These are phyloP conservation scores for Nepenthes alata DNA, from an alignment of 179 eudicot genomes.

Conservation along the genomic window DNA sequence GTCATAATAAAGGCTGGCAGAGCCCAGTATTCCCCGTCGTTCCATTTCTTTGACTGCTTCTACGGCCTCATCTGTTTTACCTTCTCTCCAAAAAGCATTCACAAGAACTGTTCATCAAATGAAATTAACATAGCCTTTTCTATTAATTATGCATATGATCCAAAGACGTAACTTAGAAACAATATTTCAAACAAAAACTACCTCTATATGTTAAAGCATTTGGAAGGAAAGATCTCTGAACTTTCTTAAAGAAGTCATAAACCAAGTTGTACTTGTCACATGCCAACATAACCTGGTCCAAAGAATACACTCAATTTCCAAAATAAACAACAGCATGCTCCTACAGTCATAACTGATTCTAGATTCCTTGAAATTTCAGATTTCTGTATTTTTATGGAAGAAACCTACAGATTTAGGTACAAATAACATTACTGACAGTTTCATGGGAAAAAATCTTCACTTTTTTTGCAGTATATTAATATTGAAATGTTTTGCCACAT, in stretches of 20 bases:
- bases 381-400: no score
- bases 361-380: no score
- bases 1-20: constrained; percentile 84
- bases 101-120: constrained; percentile 46
- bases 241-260: constrained; percentile 59
- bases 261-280: constrained; percentile 87
- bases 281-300: constrained; percentile 75
- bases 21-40: constrained; percentile 66
- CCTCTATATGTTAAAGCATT: constrained; percentile 88
- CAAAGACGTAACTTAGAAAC: not conserved
- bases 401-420: no score
- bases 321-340: no score
- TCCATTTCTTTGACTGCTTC: constrained; percentile 72
- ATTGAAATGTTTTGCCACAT: no score
- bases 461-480: no score
- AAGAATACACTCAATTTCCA: not conserved
- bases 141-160: no score
- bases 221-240: constrained; percentile 52
- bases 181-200: constrained; percentile 8
- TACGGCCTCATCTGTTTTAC: constrained; percentile 71
- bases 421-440: no score
- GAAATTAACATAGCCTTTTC: not conserved
- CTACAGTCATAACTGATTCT: no score
- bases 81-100: constrained; percentile 80
- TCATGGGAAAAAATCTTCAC: no score